Conservation (phyloP, 768 basidiomycete genomes). For the Suillus tomentosus region DNA sequence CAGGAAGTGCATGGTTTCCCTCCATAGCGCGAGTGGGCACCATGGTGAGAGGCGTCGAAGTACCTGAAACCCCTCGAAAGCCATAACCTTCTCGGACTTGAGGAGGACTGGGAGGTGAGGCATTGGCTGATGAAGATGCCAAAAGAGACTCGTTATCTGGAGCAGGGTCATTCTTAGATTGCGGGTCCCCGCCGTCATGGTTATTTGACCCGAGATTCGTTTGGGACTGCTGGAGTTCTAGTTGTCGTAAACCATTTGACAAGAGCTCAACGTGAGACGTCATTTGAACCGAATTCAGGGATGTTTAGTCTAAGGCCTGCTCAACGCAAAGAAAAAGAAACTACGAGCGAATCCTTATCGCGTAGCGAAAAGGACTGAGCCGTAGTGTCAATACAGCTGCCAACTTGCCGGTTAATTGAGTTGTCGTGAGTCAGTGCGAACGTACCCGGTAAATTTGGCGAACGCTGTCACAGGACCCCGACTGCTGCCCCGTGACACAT, state of each 20-base stretch:
- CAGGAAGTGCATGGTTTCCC: constrained; percentile 39
- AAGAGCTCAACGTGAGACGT: constrained; percentile 42
- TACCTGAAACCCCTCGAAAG: constrained; percentile 67
- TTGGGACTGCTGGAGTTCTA: constrained; percentile 38
- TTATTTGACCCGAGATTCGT: constrained; percentile 12
- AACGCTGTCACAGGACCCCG: constrained; percentile 2
- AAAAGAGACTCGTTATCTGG: constrained; percentile 3
- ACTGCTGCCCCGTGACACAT: background rate
- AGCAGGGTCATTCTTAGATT: constrained; percentile 10
- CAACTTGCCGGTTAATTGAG: background rate
- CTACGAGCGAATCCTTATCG: background rate
- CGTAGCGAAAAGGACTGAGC: background rate
- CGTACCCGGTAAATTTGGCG: background rate
- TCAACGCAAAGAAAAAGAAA: constrained; percentile 10
- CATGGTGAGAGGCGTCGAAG: constrained; percentile 55
- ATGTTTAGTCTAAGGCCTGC: constrained; percentile 21
- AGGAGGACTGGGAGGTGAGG: constrained; percentile 29
- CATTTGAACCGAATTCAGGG: constrained; percentile 25
- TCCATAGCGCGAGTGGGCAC: constrained; percentile 30
- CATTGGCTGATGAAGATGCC: constrained; percentile 17
- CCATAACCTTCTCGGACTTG: constrained; percentile 77
- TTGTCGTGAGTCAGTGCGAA: background rate
- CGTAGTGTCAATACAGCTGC: background rate
- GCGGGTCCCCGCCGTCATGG: constrained; percentile 17
- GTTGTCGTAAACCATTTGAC: constrained; percentile 48